Percentiles rank a stretch among this genome's conserved stretches.
Conservation (phyloP, 1,284 basidiomycete genomes). For the Fomitopsis pinicola region DNA sequence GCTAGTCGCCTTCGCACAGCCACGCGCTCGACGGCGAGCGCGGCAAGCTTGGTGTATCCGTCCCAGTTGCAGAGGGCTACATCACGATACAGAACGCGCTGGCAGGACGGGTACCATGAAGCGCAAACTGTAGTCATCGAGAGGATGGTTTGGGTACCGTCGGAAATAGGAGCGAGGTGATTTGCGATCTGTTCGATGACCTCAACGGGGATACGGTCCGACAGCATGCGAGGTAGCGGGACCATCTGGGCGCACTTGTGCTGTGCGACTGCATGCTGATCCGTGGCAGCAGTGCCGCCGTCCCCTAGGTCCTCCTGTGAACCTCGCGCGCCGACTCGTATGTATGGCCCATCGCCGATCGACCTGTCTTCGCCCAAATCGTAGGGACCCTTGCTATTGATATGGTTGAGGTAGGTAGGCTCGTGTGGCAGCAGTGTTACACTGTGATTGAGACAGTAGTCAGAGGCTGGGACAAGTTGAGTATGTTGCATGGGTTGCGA, state of each 20-base stretch:
- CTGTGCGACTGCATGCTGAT: too few species aligned
- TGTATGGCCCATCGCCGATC: too few species aligned
- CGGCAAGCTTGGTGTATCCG: background rate
- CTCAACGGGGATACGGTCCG: background rate
- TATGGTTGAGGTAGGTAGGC: too few species aligned
- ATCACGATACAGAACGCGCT: background rate
- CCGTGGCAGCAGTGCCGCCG: too few species aligned
- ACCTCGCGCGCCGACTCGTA: too few species aligned
- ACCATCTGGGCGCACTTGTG: background rate
- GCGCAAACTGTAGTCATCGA: background rate
- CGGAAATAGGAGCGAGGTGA: background rate
- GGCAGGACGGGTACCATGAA: background rate
- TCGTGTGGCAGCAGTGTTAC: too few species aligned
- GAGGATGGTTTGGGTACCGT: background rate
- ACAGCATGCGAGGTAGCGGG: background rate
- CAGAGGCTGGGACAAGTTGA: too few species aligned
- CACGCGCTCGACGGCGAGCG: background rate
- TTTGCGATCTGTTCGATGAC: background rate
- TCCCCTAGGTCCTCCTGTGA: too few species aligned
- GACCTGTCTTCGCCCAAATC: too few species aligned
- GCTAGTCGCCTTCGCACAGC: background rate
- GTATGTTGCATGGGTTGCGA: too few species aligned
- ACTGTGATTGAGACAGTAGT: too few species aligned
- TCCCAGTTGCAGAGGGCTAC: background rate
- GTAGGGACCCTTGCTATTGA: too few species aligned